phyloP scores from a whole-genome alignment of 345 rosid genomes.

The Gossypium turneri region DNA sequence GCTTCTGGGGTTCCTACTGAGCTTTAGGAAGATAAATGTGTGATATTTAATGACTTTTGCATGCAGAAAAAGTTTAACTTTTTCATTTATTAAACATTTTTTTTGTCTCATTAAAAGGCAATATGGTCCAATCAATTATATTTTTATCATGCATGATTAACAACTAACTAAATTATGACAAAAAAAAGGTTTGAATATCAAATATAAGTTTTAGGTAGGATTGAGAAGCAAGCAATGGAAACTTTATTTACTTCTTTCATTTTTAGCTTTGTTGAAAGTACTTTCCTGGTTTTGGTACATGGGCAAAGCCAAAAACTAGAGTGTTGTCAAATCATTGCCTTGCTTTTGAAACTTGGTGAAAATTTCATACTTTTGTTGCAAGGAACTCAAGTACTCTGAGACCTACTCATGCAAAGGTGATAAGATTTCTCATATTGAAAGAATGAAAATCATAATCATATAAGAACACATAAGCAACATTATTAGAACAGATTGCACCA shows the following conservation, averaged over 20 bases:
- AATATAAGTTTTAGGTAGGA: neutral
- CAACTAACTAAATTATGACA: neutral
- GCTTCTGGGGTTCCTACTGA: neutral
- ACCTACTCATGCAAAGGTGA: neutral
- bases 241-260: too few species aligned
- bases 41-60: neutral
- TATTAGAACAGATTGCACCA: neutral
- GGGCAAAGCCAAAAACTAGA: neutral
- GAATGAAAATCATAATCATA: neutral
- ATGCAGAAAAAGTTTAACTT: neutral
- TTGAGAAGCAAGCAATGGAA: constrained; percentile 21
- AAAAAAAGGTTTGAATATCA: neutral
- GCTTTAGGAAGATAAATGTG: neutral
- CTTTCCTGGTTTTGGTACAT: neutral
- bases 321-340: neutral
- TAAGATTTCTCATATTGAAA: neutral
- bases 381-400: neutral
- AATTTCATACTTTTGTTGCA: neutral
- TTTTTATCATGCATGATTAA: neutral
- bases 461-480: neutral
- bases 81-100: neutral
- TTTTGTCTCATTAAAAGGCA: too few species aligned
- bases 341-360: neutral
- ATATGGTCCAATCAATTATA: neutral
- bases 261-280: too few species aligned